Base-by-base conservation (phyloP, 805 yeast genomes). In the Cyberlindnera bimundalis region DNA sequence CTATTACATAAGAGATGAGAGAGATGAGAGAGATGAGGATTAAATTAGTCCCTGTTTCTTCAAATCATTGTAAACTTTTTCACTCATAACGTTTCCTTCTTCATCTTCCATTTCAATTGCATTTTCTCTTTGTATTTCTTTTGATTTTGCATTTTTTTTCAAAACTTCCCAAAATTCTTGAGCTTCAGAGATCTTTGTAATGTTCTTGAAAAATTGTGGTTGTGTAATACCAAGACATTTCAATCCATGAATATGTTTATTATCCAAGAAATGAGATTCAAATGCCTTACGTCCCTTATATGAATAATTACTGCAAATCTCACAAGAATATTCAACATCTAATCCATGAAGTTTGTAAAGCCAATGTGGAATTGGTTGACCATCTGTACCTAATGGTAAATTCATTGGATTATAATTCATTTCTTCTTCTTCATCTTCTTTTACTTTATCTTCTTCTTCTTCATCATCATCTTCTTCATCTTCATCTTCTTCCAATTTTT, bases 311-410 rank as follows among this genome's bases (percentile, higher is more conserved):
- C 95, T 95, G 59, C 99, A 93, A 7, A 93, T 76, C 62, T 93
- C 97, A 60, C 99, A 93, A 1, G 63, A 54, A 52, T 78, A 86
- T 38, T 74, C 77, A 31, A 76, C 72, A 41, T 84, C 84, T 10
- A 90, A 68, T 0, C 99, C 99, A 53, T 88, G 89, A 33, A 90
- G 67, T 60, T 90, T 93, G 70, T 79, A 90, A 21, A 93, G 67
- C 99, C 99, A 93, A 40, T 72, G 78, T 2, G 99, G 99, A 21
- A 93, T 87, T 1, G 97, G 97, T 29, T 73, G 74, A 0, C 97
- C 97, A 61, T 90, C 97, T 15, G 85, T 74, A 0, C 96, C 98
- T 0, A 86, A 38, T 0, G 96, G 96, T 40, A 86, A 60, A 41
- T 81, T 76, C 41, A 76, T 65, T 15, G 81, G 78, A 45, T 72